These are phyloP conservation scores for Leonotis leonurus DNA, from an alignment of 257 asterid genomes.

Conservation along the genomic window DNA sequence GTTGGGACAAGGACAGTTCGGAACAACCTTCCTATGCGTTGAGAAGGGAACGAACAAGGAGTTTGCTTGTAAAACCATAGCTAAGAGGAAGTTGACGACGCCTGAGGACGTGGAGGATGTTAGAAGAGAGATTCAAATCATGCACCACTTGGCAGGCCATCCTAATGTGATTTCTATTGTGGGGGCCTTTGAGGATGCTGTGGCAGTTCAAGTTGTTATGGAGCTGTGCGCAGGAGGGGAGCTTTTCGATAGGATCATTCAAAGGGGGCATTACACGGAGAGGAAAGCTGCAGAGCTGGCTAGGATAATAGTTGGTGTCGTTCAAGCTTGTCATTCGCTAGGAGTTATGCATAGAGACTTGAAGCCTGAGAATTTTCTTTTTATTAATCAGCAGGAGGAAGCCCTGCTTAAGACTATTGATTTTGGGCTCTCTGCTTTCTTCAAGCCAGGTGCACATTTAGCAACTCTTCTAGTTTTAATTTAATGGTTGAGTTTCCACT, in stretches of 20 bases:
- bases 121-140: conserved; percentile 79
- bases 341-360: conserved; percentile 95
- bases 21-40: conserved; percentile 62
- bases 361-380: conserved; percentile 87
- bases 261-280: conserved; percentile 78
- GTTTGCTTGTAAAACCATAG: conserved; percentile 78
- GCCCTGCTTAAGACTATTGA: conserved; percentile 77
- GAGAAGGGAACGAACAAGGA: conserved; percentile 53
- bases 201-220: conserved; percentile 84
- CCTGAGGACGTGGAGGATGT: conserved; percentile 90
- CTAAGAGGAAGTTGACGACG: conserved; percentile 62
- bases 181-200: conserved; percentile 84
- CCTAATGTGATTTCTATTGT: conserved; percentile 66
- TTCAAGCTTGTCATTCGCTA: conserved; percentile 73
- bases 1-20: conserved; percentile 84
- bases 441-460: conserved; percentile 62
- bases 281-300: conserved; percentile 75
- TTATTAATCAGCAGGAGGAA: conserved; percentile 65
- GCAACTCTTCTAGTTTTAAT: background rate
- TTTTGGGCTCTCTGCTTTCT: conserved; percentile 77
- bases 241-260: conserved; percentile 80
- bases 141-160: conserved; percentile 85
- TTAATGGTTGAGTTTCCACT: background rate
- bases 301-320: conserved; percentile 64
- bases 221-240: conserved; percentile 91